A percentile compares a stretch with the other conserved stretches of the same genome.
These are phyloP conservation scores for Aspergillus leporis DNA, from an alignment of 495 filamentous ascomycete genomes.

Conservation along the genomic window DNA sequence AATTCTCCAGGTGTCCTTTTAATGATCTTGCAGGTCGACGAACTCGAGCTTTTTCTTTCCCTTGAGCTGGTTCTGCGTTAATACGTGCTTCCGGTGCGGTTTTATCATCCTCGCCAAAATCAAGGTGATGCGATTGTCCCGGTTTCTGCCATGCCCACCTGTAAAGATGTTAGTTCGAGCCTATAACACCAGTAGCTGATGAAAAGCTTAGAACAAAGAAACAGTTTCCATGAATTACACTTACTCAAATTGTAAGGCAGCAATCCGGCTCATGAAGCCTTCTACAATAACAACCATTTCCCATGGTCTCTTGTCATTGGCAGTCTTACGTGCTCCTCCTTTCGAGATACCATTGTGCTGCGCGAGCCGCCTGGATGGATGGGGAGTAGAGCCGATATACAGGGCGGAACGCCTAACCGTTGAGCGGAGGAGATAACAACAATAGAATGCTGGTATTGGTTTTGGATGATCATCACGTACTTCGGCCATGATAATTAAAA, in stretches of 20 bases:
- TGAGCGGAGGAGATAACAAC: constrained; percentile 87
- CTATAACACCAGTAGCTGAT: background rate
- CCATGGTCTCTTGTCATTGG: constrained; percentile 76
- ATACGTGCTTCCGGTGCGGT: background rate
- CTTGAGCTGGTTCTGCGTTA: background rate
- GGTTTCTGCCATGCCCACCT: constrained; percentile 95
- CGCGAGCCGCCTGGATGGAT: constrained; percentile 74
- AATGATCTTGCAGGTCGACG: constrained; percentile 59
- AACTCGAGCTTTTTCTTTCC: constrained; percentile 27
- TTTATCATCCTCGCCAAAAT: background rate
- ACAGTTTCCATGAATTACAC: constrained; percentile 21
- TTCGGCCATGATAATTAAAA: constrained; percentile 1
- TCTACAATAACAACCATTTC: constrained; percentile 88
- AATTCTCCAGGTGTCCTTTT: constrained; percentile 64
- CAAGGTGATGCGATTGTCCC: constrained; percentile 33
- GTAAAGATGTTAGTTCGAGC: background rate
- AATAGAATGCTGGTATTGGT: constrained; percentile 71
- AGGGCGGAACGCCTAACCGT: constrained; percentile 61
- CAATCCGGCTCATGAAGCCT: constrained; percentile 83
- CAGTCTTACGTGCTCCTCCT: constrained; percentile 79
- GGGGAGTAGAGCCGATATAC: constrained; percentile 91
- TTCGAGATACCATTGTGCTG: constrained; percentile 85
- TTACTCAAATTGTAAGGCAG: constrained; percentile 94
- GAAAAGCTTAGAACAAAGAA: background rate
- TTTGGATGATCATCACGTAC: constrained; percentile 30